Evolutionary conservation across 441 rosid genomes (phyloP), one percentile per base, ranked within the genome.

Genomic region (Raphanus hybrid): DNA sequence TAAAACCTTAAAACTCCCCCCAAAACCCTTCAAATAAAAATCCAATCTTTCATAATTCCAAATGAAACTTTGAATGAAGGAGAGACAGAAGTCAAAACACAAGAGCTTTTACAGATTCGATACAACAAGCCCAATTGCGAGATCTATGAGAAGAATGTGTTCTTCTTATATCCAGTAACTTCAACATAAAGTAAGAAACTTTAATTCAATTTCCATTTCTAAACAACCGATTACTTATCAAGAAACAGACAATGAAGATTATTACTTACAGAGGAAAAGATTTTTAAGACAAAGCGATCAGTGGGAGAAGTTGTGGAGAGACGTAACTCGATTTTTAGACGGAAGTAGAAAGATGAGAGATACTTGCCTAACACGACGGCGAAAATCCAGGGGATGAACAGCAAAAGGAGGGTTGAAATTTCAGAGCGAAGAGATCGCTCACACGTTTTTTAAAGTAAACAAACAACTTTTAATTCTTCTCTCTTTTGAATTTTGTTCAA

Each of bases 401-500:
- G 64, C 15, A 45, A n/a, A 4, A 62, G 15, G 60, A 62, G 52
- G 63, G 78, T 76, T 76, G 85, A 72, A 70, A 55, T 67, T 80
- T 77, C 81, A 12, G 77, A 77, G 71, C 65, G 41, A 74, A 48
- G 73, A 37, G 71, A 70, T 77, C 76, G 6, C 64, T 64, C 80
- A 70, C 82, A 80, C 82, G 76, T 70, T 70, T 43, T 43, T 50
- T 57, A 54, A 73, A 50, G 68, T 50, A 50, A 8, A 48, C 35
- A 50, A 8, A 48, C 35, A n/a, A 6, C 64, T 5, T 57, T 18
- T 23, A 23, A 23, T 55, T 41, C 8, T 8, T 9, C 10, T 9
- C 3, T 20, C 9, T 64, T 14, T 18, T 1, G n/a, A n/a, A n/a
- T n/a, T n/a, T n/a, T n/a, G n/a, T n/a, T n/a, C n/a, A 67, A 52